Percentiles rank a stretch among this genome's conserved stretches.
Evolutionary conservation across 2,329 filamentous ascomycete species (phyloP).

Genomic region (Fusarium fujikuroi): DNA sequence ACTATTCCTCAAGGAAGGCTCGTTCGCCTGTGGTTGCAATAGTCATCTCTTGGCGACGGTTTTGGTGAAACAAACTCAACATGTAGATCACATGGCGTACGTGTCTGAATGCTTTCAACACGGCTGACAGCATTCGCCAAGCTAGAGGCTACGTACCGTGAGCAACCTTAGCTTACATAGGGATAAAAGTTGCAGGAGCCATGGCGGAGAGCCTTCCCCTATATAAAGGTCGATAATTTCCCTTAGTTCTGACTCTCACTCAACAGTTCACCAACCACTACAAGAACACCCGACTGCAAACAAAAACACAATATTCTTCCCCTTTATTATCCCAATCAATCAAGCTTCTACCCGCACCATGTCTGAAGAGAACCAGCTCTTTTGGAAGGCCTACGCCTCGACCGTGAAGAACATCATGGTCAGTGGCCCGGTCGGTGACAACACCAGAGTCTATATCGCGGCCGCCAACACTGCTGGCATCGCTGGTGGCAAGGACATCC

Average conservation of each 20-base stretch:
- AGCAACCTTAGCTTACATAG: too few species aligned
- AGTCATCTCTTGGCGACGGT: not conserved
- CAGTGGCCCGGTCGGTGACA: not conserved
- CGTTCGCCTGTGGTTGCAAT: accelerated
- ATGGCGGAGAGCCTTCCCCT: accelerated
- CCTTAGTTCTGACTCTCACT: too few species aligned
- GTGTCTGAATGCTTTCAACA: accelerated
- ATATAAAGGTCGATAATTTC: not conserved
- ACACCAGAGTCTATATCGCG: not conserved
- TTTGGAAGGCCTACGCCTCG: not conserved
- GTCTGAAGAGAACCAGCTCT: not conserved
- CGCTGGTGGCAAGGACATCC: not conserved
- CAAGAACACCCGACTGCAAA: not conserved
- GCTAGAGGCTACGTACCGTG: accelerated
- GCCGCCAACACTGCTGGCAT: not conserved
- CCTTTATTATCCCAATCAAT: not conserved
- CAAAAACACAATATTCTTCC: not conserved
- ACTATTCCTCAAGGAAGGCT: accelerated
- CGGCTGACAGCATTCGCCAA: not conserved
- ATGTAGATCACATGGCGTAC: not conserved
- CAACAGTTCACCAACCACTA: not conserved
- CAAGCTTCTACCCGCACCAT: not conserved
- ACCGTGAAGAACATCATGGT: not conserved
- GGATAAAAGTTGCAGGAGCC: accelerated
- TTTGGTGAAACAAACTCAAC: accelerated